Conservation (phyloP, 495 filamentous ascomycete genomes). For the Mycothermus thermophilus region DNA sequence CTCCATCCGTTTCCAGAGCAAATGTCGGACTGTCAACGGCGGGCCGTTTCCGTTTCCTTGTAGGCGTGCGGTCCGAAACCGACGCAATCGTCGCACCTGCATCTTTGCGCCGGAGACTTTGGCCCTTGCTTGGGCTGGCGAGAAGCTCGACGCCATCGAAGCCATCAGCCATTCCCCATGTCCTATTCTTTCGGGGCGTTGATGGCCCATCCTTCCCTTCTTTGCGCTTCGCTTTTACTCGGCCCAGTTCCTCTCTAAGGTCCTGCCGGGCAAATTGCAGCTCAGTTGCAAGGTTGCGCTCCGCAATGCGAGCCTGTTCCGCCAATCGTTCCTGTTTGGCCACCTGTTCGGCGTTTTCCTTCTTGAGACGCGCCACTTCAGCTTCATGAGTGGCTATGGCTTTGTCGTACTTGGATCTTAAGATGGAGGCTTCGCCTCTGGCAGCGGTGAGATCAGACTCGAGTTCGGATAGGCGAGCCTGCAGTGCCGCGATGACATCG, state of each 20-base stretch:
- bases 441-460: slow-evolving; percentile 30
- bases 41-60: slow-evolving; percentile 39
- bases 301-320: slow-evolving; percentile 32
- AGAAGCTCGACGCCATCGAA: slow-evolving; percentile 41
- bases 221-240: slow-evolving; percentile 17
- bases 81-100: slow-evolving; percentile 21
- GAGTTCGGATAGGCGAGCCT: slow-evolving; percentile 22
- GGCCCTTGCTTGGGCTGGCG: slow-evolving; percentile 28
- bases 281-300: slow-evolving; percentile 33
- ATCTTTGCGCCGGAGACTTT: slow-evolving; percentile 22
- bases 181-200: slow-evolving; percentile 37
- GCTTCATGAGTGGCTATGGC: slow-evolving; percentile 23
- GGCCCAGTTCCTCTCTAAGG: slow-evolving; percentile 33
- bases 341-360: slow-evolving; percentile 33
- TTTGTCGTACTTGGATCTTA: slow-evolving; percentile 39
- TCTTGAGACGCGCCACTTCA: slow-evolving; percentile 31
- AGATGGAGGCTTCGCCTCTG: slow-evolving; percentile 38
- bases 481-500: slow-evolving; percentile 16
- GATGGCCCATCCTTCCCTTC: slow-evolving; percentile 14
- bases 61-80: slow-evolving; percentile 31
- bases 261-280: slow-evolving; percentile 40
- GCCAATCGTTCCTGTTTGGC: no score
- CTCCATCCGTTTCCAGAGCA: slow-evolving; percentile 32
- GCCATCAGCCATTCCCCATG: slow-evolving; percentile 34
- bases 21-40: slow-evolving; percentile 35